These are phyloP conservation scores for Citrus reticulata DNA, from an alignment of 345 rosid genomes.

Conservation along the genomic window DNA sequence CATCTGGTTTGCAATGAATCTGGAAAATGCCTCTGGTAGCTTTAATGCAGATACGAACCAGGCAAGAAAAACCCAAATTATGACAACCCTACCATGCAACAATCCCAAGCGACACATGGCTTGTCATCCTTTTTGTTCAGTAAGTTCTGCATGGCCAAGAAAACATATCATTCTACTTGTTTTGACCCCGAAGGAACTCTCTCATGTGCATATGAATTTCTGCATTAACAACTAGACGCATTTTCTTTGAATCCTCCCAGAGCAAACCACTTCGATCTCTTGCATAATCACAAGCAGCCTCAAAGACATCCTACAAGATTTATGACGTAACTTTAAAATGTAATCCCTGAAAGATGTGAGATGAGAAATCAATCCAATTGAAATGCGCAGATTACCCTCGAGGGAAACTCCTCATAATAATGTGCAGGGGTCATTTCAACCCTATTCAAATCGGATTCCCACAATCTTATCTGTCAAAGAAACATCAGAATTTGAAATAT, in stretches of 20 bases:
- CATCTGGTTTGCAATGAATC: too few species aligned
- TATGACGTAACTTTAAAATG: background rate
- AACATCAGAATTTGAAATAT: background rate
- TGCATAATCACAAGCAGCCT: conserved; percentile 75
- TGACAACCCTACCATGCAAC: too few species aligned
- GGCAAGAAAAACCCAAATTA: too few species aligned
- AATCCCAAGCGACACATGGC: too few species aligned
- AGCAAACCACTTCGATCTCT: conserved; percentile 68
- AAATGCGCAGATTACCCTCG: conserved; percentile 47
- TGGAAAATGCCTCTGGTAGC: too few species aligned
- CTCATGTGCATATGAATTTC: conserved; percentile 81
- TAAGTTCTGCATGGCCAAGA: background rate
- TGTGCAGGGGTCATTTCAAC: conserved; percentile 77
- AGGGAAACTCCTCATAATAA: conserved; percentile 80
- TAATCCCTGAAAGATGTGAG: background rate
- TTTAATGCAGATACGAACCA: too few species aligned
- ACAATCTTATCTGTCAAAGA: conserved; percentile 69
- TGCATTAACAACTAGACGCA: conserved; percentile 77
- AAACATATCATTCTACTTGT: conserved; percentile 23
- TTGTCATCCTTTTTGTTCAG: too few species aligned
- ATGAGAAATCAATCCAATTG: background rate
- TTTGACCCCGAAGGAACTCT: conserved; percentile 67
- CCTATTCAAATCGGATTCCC: conserved; percentile 94
- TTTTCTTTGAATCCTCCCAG: conserved; percentile 93
- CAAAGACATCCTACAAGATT: conserved; percentile 67